phyloP scores from a whole-genome alignment of 495 filamentous ascomycete genomes.

The Hyaloscypha hepaticicola region DNA sequence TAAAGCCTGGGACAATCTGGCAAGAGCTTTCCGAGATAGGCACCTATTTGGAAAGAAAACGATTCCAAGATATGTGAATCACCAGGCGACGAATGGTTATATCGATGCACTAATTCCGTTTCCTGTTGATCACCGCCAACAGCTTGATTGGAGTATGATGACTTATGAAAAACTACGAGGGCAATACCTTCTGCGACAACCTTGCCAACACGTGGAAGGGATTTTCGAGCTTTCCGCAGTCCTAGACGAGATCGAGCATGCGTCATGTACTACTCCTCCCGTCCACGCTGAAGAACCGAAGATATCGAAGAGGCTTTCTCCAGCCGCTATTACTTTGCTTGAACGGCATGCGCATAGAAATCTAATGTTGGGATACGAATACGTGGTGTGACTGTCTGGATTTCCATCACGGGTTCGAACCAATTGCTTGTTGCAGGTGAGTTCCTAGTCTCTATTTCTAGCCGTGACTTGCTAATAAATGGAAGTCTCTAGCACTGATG shows the following conservation, averaged over 20 bases:
- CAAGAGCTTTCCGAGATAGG: background rate
- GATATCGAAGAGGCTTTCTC: background rate
- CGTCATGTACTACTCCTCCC: background rate
- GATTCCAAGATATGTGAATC: no score
- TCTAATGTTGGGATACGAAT: background rate
- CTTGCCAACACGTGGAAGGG: background rate
- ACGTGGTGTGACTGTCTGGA: no score
- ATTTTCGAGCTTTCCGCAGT: constrained; percentile 1
- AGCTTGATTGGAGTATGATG: background rate
- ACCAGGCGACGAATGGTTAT: no score
- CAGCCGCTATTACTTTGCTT: background rate
- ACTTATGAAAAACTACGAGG: background rate
- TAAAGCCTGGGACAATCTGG: background rate
- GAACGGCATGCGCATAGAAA: background rate
- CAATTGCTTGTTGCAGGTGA: no score
- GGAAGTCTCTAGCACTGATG: no score
- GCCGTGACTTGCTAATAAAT: no score
- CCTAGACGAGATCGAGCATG: background rate
- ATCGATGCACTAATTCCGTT: no score
- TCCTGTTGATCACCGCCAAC: background rate
- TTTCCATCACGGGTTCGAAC: background rate
- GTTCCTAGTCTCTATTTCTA: no score
- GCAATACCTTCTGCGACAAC: background rate
- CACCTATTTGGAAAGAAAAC: background rate
- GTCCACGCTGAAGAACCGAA: background rate